Percentiles rank a stretch among this genome's conserved stretches.
These are phyloP conservation scores for Tinospora cordifolia DNA, from an alignment of 164 flowering plant species.

Conservation along the genomic window DNA sequence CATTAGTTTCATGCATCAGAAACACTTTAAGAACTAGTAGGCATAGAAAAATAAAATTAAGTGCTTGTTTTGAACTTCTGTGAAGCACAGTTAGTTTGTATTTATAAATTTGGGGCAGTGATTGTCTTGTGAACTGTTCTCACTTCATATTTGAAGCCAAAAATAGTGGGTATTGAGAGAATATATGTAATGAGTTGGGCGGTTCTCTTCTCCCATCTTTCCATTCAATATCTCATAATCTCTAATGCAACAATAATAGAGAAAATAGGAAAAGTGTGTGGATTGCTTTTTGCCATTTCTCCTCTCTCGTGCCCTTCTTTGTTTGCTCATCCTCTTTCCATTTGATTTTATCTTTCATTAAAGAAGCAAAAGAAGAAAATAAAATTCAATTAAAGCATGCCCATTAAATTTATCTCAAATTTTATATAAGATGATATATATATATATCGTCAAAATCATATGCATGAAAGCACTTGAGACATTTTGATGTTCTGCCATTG, in stretches of 20 bases:
- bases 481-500: too few relatives aligned
- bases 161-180: conserved; percentile 60
- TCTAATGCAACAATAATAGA: conserved; percentile 50
- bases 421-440: too few relatives aligned
- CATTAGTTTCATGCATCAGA: conserved; percentile 12
- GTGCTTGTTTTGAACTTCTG: conserved; percentile 12
- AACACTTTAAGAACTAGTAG: not conserved
- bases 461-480: too few relatives aligned
- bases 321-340: conserved; percentile 56
- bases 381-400: too few relatives aligned
- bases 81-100: conserved; percentile 13
- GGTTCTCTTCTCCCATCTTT: conserved; percentile 31
- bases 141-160: conserved; percentile 73
- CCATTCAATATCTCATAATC: conserved; percentile 29
- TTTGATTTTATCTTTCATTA: too few relatives aligned
- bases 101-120: conserved; percentile 31
- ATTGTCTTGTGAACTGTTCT: conserved; percentile 35
- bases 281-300: conserved; percentile 58
- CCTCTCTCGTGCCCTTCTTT: conserved; percentile 21
- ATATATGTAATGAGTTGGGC: conserved; percentile 74
- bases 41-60: conserved; percentile 9
- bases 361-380: too few relatives aligned
- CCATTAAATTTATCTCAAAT: too few relatives aligned
- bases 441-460: too few relatives aligned
- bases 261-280: conserved; percentile 38